These are phyloP conservation scores for Lepraria neglecta DNA, from an alignment of 495 filamentous ascomycete genomes.

Conservation along the genomic window DNA sequence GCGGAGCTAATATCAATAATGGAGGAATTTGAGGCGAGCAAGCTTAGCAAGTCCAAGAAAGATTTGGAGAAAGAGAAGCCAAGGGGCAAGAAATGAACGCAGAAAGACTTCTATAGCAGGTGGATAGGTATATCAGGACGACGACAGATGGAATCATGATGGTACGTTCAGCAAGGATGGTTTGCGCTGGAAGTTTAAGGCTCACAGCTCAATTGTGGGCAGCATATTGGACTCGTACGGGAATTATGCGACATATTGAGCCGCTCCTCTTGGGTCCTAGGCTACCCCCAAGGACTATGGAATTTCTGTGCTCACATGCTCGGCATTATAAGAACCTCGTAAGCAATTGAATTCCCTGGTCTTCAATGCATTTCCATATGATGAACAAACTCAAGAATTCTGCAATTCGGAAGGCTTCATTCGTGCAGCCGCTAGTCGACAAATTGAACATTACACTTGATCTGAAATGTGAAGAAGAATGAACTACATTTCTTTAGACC, in stretches of 20 bases:
- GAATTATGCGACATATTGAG: no score
- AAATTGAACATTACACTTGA: conserved; percentile 49
- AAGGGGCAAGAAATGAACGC: not conserved
- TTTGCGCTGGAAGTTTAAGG: no score
- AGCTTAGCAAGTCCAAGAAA: not conserved
- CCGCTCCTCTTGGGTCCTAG: no score
- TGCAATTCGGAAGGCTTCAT: conserved; percentile 50
- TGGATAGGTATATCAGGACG: no score
- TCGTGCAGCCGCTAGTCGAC: conserved; percentile 48
- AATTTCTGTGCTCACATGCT: not conserved
- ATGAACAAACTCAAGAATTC: conserved; percentile 48
- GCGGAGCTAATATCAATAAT: not conserved
- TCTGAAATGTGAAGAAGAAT: conserved; percentile 36
- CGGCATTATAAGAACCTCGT: not conserved
- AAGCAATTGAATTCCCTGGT: not conserved
- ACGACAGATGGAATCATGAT: no score
- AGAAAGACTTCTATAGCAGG: no score
- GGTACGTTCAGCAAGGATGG: no score
- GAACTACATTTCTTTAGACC: not conserved
- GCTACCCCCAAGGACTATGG: not conserved
- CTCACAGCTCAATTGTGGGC: no score
- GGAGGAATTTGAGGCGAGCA: not conserved
- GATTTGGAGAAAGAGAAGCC: not conserved
- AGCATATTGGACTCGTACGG: no score
- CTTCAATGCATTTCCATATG: conserved; percentile 26